These are phyloP conservation scores for Didymella exigua DNA, from an alignment of 2,329 filamentous ascomycete species.

Conservation along the genomic window DNA sequence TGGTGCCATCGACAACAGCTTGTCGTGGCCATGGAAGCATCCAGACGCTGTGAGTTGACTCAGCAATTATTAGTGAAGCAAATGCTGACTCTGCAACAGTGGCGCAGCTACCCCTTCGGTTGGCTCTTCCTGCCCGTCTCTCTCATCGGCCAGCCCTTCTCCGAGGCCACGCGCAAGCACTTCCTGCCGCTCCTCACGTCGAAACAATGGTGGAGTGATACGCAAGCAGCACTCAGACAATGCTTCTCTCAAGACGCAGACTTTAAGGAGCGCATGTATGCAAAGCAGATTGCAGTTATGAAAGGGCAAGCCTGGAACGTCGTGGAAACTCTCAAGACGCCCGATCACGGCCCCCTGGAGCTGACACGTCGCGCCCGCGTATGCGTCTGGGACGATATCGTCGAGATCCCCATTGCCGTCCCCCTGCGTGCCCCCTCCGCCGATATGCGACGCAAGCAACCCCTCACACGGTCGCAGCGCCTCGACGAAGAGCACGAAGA, in stretches of 20 bases:
- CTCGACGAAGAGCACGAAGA: conserved; percentile 71
- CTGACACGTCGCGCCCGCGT: conserved; percentile 88
- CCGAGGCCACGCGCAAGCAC: conserved; percentile 88
- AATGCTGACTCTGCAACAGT: conserved; percentile 51
- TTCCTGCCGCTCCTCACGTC: conserved; percentile 96
- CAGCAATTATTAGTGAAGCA: neutral
- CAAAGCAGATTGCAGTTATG: conserved; percentile 97
- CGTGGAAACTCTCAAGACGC: conserved; percentile 91
- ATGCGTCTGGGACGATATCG: conserved; percentile 96
- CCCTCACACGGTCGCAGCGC: conserved; percentile 37
- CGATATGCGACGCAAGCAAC: conserved; percentile 76
- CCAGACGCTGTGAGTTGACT: conserved; percentile 82
- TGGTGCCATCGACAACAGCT: conserved; percentile 94
- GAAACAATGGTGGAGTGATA: conserved; percentile 96
- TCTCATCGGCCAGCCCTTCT: conserved; percentile 94
- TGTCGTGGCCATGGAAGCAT: conserved; percentile 99
- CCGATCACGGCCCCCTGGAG: conserved; percentile 91
- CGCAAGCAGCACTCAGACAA: conserved; percentile 80
- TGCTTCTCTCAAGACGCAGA: conserved; percentile 92
- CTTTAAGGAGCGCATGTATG: conserved; percentile 99
- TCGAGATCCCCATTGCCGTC: conserved; percentile 93
- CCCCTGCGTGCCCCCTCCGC: conserved; percentile 83
- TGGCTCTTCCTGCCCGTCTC: conserved; percentile 98
- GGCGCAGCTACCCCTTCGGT: conserved; percentile 91
- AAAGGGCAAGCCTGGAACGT: conserved; percentile 99